These are phyloP conservation scores for Kazachstania sp. DNA, from an alignment of 1,139 yeast genomes.

Conservation along the genomic window DNA sequence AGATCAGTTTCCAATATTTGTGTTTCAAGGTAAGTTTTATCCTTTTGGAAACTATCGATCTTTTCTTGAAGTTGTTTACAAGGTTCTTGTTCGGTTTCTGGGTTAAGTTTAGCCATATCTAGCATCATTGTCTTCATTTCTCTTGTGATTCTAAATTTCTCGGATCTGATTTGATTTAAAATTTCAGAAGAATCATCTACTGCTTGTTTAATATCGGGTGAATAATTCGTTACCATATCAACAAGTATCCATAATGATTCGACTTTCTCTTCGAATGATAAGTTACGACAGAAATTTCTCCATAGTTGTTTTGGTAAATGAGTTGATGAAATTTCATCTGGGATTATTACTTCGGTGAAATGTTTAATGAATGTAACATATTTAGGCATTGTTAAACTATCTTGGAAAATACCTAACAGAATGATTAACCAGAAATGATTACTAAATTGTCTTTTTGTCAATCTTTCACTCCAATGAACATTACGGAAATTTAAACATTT, in stretches of 20 bases:
- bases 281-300: slow-evolving; percentile 27
- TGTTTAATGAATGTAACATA: slow-evolving; percentile 20
- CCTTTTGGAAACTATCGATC: slow-evolving; percentile 39
- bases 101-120: slow-evolving; percentile 45
- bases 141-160: slow-evolving; percentile 25
- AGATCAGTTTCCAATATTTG: slow-evolving; percentile 59
- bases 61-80: slow-evolving; percentile 11
- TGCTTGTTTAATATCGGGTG: slow-evolving; percentile 26
- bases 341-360: slow-evolving; percentile 22
- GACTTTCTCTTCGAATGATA: slow-evolving; percentile 24
- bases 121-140: slow-evolving; percentile 35
- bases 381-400: slow-evolving; percentile 25
- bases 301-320: slow-evolving; percentile 29
- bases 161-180: slow-evolving; percentile 29
- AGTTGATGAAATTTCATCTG: slow-evolving; percentile 17
- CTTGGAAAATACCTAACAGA: slow-evolving; percentile 58
- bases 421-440: slow-evolving; percentile 85
- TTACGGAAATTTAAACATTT: slow-evolving; percentile 53
- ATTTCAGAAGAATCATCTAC: slow-evolving; percentile 30
- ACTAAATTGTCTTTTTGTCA: slow-evolving; percentile 63
- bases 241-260: slow-evolving; percentile 26
- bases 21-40: slow-evolving; percentile 46
- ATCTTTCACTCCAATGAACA: slow-evolving; percentile 66
- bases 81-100: slow-evolving; percentile 36
- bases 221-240: slow-evolving; percentile 26